phyloP scores from a whole-genome alignment of 176 grass and related monocot species.

The Thalia dealbata region DNA sequence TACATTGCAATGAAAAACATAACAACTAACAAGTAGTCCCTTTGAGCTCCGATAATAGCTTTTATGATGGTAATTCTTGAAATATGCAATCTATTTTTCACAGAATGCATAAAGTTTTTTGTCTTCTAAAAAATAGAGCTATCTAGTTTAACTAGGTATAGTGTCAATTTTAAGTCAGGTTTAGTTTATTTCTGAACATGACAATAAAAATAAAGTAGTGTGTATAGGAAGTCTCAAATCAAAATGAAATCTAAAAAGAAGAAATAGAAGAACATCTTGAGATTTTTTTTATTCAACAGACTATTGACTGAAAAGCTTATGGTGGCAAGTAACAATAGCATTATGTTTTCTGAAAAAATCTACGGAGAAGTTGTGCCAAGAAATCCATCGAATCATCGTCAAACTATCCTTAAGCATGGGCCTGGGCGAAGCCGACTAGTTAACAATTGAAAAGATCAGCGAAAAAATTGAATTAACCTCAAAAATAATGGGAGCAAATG shows the following conservation, averaged over 20 bases:
- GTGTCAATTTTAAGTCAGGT: background rate
- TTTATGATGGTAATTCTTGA: background rate
- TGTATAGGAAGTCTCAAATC: background rate
- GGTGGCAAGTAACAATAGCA: too few species aligned
- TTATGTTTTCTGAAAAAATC: too few species aligned
- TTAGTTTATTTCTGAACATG: background rate
- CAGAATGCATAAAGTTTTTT: background rate
- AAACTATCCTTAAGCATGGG: background rate
- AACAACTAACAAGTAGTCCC: background rate
- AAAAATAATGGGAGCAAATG: background rate
- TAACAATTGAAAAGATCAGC: background rate
- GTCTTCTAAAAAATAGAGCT: background rate
- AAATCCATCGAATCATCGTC: background rate
- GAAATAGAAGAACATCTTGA: too few species aligned
- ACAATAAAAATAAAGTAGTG: background rate
- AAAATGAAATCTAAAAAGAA: background rate
- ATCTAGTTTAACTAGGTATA: background rate
- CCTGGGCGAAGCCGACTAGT: background rate
- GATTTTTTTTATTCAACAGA: too few species aligned
- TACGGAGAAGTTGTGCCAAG: too few species aligned
- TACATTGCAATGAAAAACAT: background rate
- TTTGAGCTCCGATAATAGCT: background rate
- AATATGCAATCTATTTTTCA: background rate
- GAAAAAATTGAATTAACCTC: background rate
- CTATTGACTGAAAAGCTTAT: too few species aligned